Evolutionary conservation across 1,284 basidiomycete genomes (phyloP), one percentile per base, ranked within the genome.

Genomic region (Volvariella volvacea): DNA sequence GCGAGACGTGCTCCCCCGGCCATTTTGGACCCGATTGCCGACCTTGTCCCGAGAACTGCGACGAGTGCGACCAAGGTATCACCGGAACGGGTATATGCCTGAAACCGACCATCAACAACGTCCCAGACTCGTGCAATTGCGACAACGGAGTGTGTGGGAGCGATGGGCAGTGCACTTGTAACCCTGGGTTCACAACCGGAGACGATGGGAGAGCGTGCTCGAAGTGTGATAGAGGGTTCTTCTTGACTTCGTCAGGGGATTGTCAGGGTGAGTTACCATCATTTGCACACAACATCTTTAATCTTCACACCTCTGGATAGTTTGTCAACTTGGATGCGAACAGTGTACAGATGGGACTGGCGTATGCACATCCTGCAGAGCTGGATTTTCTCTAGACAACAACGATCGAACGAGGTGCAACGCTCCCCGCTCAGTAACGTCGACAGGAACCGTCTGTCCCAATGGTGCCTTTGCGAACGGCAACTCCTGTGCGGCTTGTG

Each of bases 121-220:
- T 71, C 2, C 76, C 83, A 0, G 70, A 76, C 41, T 74, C 70
- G 3, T 92, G 88, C 62, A 83, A 86, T 53, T 92, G 88, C 55
- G 50, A 81, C 41, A 91, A 91, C 52, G 88, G 88, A 1, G 60
- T 76, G 41, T 92, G 88, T 58, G 72, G 71, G 0, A 55, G 71
- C 1, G 73, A 77, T 48, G 83, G 83, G 1, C 71, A 78, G 50
- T 92, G 88, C 55, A 64, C 74, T 1, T 92, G 88, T 55, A 83
- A 83, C 52, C 57, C 79, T 0, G 89, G 89, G 0, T 92, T 86
- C 84, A 76, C 76, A 1, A 74, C 74, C 0, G 78, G 71, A 0
- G 63, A 68, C 39, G 86, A 87, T 52, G 83, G 85, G 7, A 86
- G 82, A 0, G 74, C 71, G 20, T 92, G 89, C 58, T 78, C 83